Base-by-base conservation (phyloP, 768 basidiomycete species). In the Suillus hirtellus region DNA sequence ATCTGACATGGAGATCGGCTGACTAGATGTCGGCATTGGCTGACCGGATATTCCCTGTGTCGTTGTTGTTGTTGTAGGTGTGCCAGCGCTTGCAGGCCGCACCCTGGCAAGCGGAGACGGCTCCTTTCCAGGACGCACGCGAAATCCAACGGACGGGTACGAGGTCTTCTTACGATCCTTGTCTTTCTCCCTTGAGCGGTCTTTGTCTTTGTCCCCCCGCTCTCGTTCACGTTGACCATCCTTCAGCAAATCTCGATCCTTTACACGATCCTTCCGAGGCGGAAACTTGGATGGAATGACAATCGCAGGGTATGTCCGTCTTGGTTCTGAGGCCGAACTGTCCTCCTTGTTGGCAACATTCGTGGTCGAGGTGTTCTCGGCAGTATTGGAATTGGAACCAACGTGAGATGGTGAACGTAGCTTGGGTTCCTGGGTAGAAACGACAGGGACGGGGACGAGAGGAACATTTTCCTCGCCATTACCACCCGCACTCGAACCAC, bases 91-190 rank as follows among this genome's bases (percentile, higher is more conserved):
- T 19, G 64, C 46, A 31, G 59, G 50, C 8, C 63, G 65, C 0
- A 64, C 31, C 49, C 67, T 72, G 3, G 47, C 59, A 38, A 72
- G 66, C 27, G 71, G 69, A 15, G 73, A 64, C 37, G 63, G 60
- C 8, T 76, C 73, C 64, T 79, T 79, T 50, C 75, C 77, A 35
- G 77, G 70, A 15, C 84, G 78, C 11, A 81, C 73, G 17, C 85
- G 84, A 50, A 84, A 76, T 43, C 84, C 83, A 11, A 81, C 71
- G 27, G 78, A 63, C 17, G 84, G 83, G 53, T 82, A 80, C 14
- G 67, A 66, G 2, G 44, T 24, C 66, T 80, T 83, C 75, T 82
- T 82, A 60, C 72, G 64, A 43, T 79, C 74, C 61, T 80, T 82
- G 59, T 78, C 79, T 64, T 79, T 80, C 58, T 70, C 70, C 66